Percentiles rank a stretch among this genome's conserved stretches.
These are phyloP conservation scores for Botrytis hyacinthi DNA, from an alignment of 2,329 filamentous ascomycete species.

Conservation along the genomic window DNA sequence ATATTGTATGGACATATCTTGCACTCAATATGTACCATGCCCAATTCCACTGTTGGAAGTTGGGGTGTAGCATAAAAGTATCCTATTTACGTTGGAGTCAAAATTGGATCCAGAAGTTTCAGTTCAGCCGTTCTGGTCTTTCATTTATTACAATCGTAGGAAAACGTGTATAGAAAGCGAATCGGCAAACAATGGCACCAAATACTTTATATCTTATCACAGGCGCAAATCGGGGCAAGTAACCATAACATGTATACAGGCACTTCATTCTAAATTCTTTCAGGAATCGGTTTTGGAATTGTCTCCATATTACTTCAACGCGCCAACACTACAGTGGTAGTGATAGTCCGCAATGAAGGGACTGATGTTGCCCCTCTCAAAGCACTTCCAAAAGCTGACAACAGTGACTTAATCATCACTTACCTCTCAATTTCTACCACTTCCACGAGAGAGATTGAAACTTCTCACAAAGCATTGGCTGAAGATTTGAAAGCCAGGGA, in stretches of 20 bases:
- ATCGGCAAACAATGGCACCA: no score
- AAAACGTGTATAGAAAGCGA: no score
- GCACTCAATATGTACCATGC: no score
- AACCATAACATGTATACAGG: background rate
- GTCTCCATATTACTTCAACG: slow-evolving; percentile 39
- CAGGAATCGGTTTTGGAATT: slow-evolving; percentile 40
- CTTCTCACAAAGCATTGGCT: slow-evolving; percentile 6
- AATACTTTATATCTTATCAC: no score
- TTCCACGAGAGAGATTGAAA: slow-evolving; percentile 25
- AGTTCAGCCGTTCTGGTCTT: no score
- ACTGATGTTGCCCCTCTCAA: slow-evolving; percentile 34
- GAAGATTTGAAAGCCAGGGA: slow-evolving; percentile 25
- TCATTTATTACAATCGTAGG: no score
- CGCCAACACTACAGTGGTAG: slow-evolving; percentile 43
- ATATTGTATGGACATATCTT: no score
- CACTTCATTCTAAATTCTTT: background rate
- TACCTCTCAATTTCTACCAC: slow-evolving; percentile 35
- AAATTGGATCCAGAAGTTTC: no score
- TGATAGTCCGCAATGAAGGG: slow-evolving; percentile 39
- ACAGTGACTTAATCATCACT: slow-evolving; percentile 42
- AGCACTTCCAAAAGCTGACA: slow-evolving; percentile 23
- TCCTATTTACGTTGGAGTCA: no score
- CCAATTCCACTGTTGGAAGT: no score
- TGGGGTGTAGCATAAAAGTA: no score
- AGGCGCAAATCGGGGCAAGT: no score